Percentiles rank a stretch among this genome's conserved stretches.
Evolutionary conservation across 352 stramenopile species (phyloP).

Genomic region (Phytophthora brassicae): DNA sequence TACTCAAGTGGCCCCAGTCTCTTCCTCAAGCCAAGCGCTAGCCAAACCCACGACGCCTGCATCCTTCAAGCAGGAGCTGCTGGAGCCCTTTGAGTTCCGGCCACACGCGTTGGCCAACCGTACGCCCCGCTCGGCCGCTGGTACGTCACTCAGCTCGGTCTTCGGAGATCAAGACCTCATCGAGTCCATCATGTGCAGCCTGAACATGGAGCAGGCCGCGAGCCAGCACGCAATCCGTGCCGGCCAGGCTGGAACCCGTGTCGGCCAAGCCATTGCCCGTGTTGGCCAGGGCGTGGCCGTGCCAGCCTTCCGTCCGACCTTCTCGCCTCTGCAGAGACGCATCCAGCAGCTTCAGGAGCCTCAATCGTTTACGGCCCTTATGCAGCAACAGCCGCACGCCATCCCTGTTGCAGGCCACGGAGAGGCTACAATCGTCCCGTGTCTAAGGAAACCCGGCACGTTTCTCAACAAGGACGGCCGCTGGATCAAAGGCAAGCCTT

Average conservation of each 20-base stretch:
- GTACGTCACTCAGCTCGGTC: conserved; percentile 67
- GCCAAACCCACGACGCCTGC: conserved; percentile 25
- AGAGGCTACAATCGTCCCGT: conserved; percentile 35
- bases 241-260: not conserved
- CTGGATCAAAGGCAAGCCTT: conserved; percentile 88
- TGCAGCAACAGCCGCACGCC: conserved; percentile 29
- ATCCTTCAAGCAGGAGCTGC: conserved; percentile 25
- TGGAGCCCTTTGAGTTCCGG: conserved; percentile 75
- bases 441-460: conserved; percentile 71
- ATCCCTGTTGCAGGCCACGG: conserved; percentile 15
- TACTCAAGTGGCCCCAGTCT: not conserved
- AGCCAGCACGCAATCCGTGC: not conserved
- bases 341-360: conserved; percentile 24
- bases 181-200: conserved; percentile 78
- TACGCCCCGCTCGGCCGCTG: conserved; percentile 25
- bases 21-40: not conserved
- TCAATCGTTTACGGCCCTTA: conserved; percentile 28
- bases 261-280: conserved; percentile 4
- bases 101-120: conserved; percentile 11
- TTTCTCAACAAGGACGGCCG: conserved; percentile 89
- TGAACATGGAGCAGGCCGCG: conserved; percentile 44
- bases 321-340: conserved; percentile 21
- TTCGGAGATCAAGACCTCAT: conserved; percentile 79
- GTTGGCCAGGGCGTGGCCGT: conserved; percentile 3
- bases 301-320: conserved; percentile 9